Evolutionary conservation across 495 filamentous ascomycete genomes (phyloP).

Genomic region (Penicillium malachiteum): DNA sequence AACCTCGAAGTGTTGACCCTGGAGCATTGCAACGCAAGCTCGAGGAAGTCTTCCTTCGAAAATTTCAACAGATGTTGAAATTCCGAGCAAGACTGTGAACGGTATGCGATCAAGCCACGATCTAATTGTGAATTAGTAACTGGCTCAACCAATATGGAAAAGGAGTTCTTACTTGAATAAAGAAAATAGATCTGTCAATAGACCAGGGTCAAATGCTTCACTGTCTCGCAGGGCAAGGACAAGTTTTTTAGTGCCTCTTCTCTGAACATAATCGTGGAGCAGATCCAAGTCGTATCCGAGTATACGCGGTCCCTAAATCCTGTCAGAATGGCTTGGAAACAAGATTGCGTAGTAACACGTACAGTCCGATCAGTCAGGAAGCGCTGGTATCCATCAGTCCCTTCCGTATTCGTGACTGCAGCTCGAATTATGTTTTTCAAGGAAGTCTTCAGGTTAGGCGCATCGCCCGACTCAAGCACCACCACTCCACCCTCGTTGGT

Average conservation of each 20-base stretch:
- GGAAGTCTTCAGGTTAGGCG: constrained; percentile 75
- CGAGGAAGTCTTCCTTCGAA: constrained; percentile 84
- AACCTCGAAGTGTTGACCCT: constrained; percentile 81
- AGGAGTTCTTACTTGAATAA: constrained; percentile 61
- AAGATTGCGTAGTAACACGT: constrained; percentile 18
- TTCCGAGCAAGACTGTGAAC: constrained; percentile 80
- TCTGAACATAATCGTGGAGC: constrained; percentile 64
- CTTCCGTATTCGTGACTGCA: constrained; percentile 56
- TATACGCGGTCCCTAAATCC: constrained; percentile 60
- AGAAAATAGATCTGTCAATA: constrained; percentile 75
- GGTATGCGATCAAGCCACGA: constrained; percentile 89
- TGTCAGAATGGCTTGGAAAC: constrained; percentile 17
- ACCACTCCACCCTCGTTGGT: constrained; percentile 56
- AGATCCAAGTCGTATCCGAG: constrained; percentile 90
- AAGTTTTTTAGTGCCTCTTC: constrained; percentile 57
- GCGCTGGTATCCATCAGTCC: constrained; percentile 42
- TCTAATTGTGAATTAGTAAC: constrained; percentile 42
- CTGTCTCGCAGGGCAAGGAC: constrained; percentile 84
- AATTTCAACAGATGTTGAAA: constrained; percentile 86
- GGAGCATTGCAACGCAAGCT: constrained; percentile 64
- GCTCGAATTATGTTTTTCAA: constrained; percentile 82
- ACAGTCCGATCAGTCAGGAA: constrained; percentile 54
- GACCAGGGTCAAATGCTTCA: constrained; percentile 81
- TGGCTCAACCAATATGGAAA: neutral
- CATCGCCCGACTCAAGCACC: constrained; percentile 73